Conservation (phyloP, 2,329 filamentous ascomycete species). For the Xylaria sp. region DNA sequence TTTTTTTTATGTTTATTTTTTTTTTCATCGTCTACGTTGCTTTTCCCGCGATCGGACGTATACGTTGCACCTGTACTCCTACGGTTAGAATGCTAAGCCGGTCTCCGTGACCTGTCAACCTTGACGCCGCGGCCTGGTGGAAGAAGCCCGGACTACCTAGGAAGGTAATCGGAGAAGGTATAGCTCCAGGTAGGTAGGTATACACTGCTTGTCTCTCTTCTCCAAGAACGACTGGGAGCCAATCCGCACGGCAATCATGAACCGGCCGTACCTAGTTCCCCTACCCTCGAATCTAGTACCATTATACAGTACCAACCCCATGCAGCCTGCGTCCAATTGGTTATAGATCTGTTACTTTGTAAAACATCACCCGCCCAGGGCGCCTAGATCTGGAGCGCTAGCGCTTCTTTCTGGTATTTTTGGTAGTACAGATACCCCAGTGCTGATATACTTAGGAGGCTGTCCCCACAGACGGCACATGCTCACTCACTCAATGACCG, state of each 20-base stretch:
- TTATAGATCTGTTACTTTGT: conserved; percentile 24
- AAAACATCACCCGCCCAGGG: conserved; percentile 20
- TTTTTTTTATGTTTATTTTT: neutral
- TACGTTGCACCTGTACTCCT: conserved; percentile 26
- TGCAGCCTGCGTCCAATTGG: conserved; percentile 38
- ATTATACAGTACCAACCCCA: conserved; percentile 36
- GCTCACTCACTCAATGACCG: conserved; percentile 1
- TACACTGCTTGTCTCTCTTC: neutral
- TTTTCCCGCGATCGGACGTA: conserved; percentile 35
- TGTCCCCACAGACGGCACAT: conserved; percentile 17
- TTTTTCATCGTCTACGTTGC: neutral
- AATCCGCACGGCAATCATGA: conserved; percentile 28
- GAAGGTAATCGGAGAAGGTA: neutral
- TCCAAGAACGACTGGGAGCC: neutral
- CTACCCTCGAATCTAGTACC: conserved; percentile 28
- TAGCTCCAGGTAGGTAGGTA: neutral
- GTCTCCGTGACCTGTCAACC: conserved; percentile 8
- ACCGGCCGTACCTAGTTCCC: neutral
- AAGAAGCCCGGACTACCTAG: conserved; percentile 8
- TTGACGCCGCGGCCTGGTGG: neutral
- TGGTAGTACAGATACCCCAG: neutral
- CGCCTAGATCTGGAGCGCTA: conserved; percentile 22
- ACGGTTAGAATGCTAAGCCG: conserved; percentile 5
- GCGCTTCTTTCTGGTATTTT: neutral
- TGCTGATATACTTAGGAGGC: neutral